These are phyloP conservation scores for Colletotrichum neosansevieriae DNA, from an alignment of 2,329 filamentous ascomycete species.

Conservation along the genomic window DNA sequence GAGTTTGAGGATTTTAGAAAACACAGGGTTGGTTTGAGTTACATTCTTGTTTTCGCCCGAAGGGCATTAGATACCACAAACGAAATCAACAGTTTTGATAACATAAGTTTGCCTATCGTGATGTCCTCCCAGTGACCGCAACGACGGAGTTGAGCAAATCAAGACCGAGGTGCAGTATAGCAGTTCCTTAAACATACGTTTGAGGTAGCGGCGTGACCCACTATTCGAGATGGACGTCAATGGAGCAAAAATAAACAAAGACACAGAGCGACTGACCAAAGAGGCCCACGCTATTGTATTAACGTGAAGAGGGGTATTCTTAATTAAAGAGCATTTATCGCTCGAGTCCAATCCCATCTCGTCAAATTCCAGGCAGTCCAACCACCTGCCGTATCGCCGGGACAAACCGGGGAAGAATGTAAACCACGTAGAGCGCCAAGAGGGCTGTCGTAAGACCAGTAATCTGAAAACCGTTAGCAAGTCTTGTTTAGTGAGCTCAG, in stretches of 20 bases:
- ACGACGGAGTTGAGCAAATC: no score
- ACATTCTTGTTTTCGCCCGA: slow-evolving; percentile 25
- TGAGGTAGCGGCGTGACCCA: no score
- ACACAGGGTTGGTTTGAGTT: slow-evolving; percentile 18
- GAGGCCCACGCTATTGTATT: not conserved
- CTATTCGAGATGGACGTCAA: no score
- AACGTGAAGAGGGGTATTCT: slow-evolving; percentile 4
- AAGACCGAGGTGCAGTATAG: no score
- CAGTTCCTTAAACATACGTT: no score
- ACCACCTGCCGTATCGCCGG: slow-evolving; percentile 59
- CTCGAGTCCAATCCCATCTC: not conserved
- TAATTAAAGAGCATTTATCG: not conserved
- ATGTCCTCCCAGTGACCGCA: not conserved
- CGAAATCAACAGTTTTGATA: slow-evolving; percentile 13
- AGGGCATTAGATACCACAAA: slow-evolving; percentile 22
- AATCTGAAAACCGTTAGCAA: slow-evolving; percentile 55
- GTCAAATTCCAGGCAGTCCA: slow-evolving; percentile 64
- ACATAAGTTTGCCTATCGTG: not conserved
- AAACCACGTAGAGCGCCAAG: slow-evolving; percentile 61
- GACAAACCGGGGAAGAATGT: slow-evolving; percentile 64
- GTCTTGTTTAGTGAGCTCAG: no score
- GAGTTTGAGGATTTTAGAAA: slow-evolving; percentile 27
- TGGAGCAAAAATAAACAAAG: not conserved
- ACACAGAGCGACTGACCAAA: not conserved
- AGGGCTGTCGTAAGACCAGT: slow-evolving; percentile 65